Evolutionary conservation across 1,284 basidiomycete species (phyloP).

Genomic region (Tetrapyrgos nigripes): DNA sequence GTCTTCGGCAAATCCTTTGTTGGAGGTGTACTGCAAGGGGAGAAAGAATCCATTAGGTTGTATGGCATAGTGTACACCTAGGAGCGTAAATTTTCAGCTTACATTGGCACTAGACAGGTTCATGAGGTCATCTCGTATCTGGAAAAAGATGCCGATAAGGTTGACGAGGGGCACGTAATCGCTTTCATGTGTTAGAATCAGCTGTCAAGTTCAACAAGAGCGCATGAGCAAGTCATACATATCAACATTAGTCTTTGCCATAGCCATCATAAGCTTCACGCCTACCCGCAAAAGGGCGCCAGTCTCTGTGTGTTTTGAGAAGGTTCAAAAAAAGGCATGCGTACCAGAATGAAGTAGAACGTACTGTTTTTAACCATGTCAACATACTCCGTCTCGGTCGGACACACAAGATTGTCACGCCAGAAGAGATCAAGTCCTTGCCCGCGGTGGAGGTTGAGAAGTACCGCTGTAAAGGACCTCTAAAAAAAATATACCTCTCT

Average conservation of each 20-base stretch:
- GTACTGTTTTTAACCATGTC: conserved; percentile 96
- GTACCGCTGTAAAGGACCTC: conserved; percentile 66
- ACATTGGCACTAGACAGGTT: conserved; percentile 90
- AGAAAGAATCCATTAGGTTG: background rate
- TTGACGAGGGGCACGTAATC: conserved; percentile 94
- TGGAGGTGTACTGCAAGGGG: conserved; percentile 74
- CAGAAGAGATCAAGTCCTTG: conserved; percentile 96
- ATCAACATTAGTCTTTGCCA: conserved; percentile 62
- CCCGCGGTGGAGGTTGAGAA: conserved; percentile 91
- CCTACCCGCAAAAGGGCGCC: conserved; percentile 94
- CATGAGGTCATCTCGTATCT: conserved; percentile 97
- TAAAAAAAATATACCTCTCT: no score
- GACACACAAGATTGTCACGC: conserved; percentile 92
- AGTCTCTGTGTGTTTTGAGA: conserved; percentile 72
- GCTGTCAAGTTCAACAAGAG: background rate
- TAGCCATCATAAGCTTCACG: conserved; percentile 96
- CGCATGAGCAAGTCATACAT: conserved; percentile 53
- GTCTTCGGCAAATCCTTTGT: conserved; percentile 96
- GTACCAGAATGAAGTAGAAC: conserved; percentile 36
- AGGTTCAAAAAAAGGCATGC: background rate
- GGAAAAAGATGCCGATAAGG: conserved; percentile 93
- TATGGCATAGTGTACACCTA: background rate
- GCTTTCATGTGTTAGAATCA: conserved; percentile 45
- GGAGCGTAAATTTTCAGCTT: conserved; percentile 12
- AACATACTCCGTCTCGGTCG: conserved; percentile 94